Conservation (phyloP, 495 filamentous ascomycete genomes). For the Xanthoparmelia taractica region DNA sequence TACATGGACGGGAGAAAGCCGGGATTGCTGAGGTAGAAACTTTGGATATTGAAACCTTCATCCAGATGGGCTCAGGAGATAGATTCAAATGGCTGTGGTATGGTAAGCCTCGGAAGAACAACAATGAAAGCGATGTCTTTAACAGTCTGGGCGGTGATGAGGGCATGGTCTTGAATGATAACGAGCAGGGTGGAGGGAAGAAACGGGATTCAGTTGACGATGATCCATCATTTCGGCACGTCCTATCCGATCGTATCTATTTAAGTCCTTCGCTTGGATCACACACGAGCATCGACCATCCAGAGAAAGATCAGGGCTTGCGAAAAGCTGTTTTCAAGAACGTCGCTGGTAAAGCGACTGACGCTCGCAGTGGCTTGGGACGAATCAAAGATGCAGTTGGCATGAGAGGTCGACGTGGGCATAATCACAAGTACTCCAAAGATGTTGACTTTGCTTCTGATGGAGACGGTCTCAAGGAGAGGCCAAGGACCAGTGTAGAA, state of each 20-base stretch:
- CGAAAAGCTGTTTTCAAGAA: constrained; percentile 67
- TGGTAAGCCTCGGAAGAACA: constrained; percentile 69
- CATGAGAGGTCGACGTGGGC: constrained; percentile 41
- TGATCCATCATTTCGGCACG: constrained; percentile 21
- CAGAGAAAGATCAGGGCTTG: constrained; percentile 57
- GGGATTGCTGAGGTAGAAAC: constrained; percentile 91
- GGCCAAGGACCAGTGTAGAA: constrained; percentile 18
- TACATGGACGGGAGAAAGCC: constrained; percentile 89
- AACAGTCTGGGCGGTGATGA: constrained; percentile 45
- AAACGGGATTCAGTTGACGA: constrained; percentile 43
- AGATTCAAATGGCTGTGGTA: constrained; percentile 89
- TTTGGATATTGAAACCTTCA: constrained; percentile 75
- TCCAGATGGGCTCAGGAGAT: constrained; percentile 66
- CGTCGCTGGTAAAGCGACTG: constrained; percentile 70
- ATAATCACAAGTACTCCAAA: constrained; percentile 39
- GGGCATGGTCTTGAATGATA: constrained; percentile 59
- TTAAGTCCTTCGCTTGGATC: constrained; percentile 18
- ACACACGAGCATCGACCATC: constrained; percentile 28
- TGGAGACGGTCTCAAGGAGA: constrained; percentile 21
- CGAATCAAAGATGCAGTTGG: constrained; percentile 81
- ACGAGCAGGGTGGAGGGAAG: constrained; percentile 53
- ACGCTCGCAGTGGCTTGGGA: constrained; percentile 74
- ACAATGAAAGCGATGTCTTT: constrained; percentile 43
- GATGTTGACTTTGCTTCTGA: constrained; percentile 29
- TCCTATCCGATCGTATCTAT: constrained; percentile 16